Conservation (phyloP, 2,329 filamentous ascomycete species). For the Neocatenulostroma microsporum region DNA sequence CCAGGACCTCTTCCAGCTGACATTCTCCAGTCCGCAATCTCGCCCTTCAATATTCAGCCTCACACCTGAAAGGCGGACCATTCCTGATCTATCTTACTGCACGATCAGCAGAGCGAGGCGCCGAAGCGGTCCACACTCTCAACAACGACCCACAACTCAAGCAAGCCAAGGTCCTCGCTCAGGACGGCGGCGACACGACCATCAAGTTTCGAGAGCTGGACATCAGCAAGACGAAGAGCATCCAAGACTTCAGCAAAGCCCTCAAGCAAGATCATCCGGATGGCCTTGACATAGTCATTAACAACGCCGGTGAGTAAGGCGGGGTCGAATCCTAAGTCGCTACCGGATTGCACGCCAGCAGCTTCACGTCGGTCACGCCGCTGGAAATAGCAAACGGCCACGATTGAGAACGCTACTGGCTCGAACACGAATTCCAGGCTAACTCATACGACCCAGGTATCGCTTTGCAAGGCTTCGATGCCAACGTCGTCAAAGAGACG, state of each 20-base stretch:
- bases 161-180: constrained; percentile 38
- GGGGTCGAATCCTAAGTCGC: too few relatives aligned
- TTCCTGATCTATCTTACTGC: constrained; percentile 49
- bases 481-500: constrained; percentile 42
- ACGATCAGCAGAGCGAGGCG: constrained; percentile 41
- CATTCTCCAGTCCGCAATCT: constrained; percentile 41
- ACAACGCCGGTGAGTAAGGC: constrained; percentile 49
- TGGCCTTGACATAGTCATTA: constrained; percentile 47
- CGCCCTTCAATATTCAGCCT: constrained; percentile 47
- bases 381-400: too few relatives aligned
- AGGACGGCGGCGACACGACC: constrained; percentile 38
- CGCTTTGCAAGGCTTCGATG: constrained; percentile 32
- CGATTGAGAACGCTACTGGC: too few relatives aligned
- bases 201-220: constrained; percentile 44
- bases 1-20: not conserved
- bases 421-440: too few relatives aligned
- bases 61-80: constrained; percentile 37
- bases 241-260: constrained; percentile 36
- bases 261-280: constrained; percentile 40
- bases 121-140: constrained; percentile 40
- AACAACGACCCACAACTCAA: constrained; percentile 39
- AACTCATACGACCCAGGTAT: constrained; percentile 13
- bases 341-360: too few relatives aligned
- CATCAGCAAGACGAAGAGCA: constrained; percentile 40
- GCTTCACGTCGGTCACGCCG: too few relatives aligned